Evolutionary conservation across 1,139 yeast genomes (phyloP), one percentile per base, ranked within the genome.

Genomic region (Debaryomyces coudertii): DNA sequence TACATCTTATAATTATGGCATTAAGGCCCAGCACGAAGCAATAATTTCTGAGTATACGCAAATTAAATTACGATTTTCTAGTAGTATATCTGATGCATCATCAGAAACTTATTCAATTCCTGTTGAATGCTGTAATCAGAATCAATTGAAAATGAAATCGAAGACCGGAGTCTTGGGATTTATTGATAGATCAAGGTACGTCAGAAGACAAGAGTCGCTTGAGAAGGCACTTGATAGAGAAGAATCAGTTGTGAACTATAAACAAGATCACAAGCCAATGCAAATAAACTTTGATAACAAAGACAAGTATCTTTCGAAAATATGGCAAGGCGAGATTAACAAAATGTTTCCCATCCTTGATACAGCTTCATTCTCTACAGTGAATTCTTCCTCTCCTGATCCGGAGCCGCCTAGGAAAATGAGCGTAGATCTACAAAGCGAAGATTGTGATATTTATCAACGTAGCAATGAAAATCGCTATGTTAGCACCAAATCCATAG

Each of bases 11-110:
- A 56, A 58, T 35, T 58, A 66, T 46, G 55, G 60, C 27, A 59
- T 64, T 42, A 69, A 62, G 43, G 70, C 71, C 30, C 76, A 71
- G 47, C 65, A 72, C 48, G 78, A 74, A 48, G 65, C 71, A 2
- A 58, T 74, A 3, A 52, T 58, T 39, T 63, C 71, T 3, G 75
- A 73, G 44, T 73, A 71, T 55, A 71, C 66, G 8, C 62, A 66
- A 11, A 65, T 74, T n/a, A 53, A 78, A 31, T 57, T 72, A 16
- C 52, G 78, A 35, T 74, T 71, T 44, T 58, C 71, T 3, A 60
- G 62, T 12, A 48, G 51, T 8, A 46, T 54, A 30, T 33, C 45
- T 6, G 41, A 28, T 7, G 16, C 34, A 6, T 18, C 41, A 4
- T 6, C 41, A 1, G 41, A 28, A 18, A 38, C 41, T 5, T 20